Evolutionary conservation across 805 yeast species (phyloP), one percentile per base, ranked within the genome.

Genomic region (Wickerhamomyces strasburgensis): DNA sequence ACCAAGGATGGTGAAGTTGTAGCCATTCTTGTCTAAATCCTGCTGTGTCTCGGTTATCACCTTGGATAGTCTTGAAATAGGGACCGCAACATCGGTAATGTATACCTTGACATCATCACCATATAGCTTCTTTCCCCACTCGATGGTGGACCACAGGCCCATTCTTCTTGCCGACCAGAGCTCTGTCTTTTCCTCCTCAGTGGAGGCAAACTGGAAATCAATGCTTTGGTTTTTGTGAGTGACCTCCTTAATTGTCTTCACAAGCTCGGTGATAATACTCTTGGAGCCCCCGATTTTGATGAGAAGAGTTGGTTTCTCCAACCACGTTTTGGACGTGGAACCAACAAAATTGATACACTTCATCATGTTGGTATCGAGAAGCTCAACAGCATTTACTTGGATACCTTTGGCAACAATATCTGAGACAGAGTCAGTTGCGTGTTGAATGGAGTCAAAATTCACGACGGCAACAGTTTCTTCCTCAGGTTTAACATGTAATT

Each of bases 21-120:
- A 57, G 0, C 77, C 76, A 19, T 75, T 70, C 4, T 58, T 53
- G 35, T 69, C 72, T 47, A 84, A 63, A 39, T 78, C 86, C 5
- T 63, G 61, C 56, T 80, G 75, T 3, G 87, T 76, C 32, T 71
- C 77, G 19, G 70, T 65, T 31, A 84, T 78, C 25, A 82, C 70
- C n/a, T 64, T 61, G 3, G 90, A 77, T 31, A 84, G 66, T 38
- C 65, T 65, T 0, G 89, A 80, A 33, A 84, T 69, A 3, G 94
- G 94, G 13, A 84, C 93, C 5, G 89, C 89, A 5, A 84, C 85
- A 61, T 84, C 94, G 0, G 93, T 84, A 19, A 88, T 81, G 72
- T 85, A 78, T 28, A 74, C 61, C 49, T 70, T 73, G 6, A 80
- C 75, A 9, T 61, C 51, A 18, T 75, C 72, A 35, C 68, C 61